Evolutionary conservation across 148 eudicot genomes (phyloP), one percentile per base, ranked within the genome.

Genomic region (Rhododendron ovatum): DNA sequence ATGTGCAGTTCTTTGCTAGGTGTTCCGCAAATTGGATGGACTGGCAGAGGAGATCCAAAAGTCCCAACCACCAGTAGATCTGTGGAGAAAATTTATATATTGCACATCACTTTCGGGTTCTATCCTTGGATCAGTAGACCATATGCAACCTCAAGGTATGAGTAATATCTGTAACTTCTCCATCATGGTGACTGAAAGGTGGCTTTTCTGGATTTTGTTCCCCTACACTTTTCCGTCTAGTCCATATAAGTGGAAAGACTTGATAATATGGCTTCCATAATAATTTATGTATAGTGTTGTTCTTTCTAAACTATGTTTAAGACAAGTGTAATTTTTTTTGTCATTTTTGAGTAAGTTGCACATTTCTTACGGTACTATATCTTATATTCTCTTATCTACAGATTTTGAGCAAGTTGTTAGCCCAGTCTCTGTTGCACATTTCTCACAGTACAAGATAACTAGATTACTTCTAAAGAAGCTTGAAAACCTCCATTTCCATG

Each of bases 21-120:
- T 97, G 57, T 97, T 97, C 84, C 91, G 96, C 86, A 95, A 97
- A 88, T 82, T 97, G 84, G 94, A 97, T 93, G 94, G 98, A 47
- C 75, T 97, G 77, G 98, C 95, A 37, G 92, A 95, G 83, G 98
- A 95, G 85, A 95, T 97, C 69, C 89, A 93, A 84, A 90, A 82
- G 87, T 91, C 86, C 80, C 98, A 97, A 87, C 99, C 98, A 41
- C 96, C 98, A 20, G 96, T 97, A 48, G 95, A 97, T 86, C 88
- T 91, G 63, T 97, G 99, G 99, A 93, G 99, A 86, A 97, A 97
- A 88, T 97, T 97, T 85, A 89, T 97, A 71, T 97, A 97, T 89
- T 97, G 99, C 85, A 95, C 98, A 28, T 94, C 99, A 57, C 95
- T 97, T 67, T 90, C 94, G 82, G 99, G 98, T 89, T 88, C 94